A percentile compares a stretch with the other conserved stretches of the same genome.
phyloP scores from a whole-genome alignment of 2,329 filamentous ascomycete species.

The Colletotrichum tanaceti region DNA sequence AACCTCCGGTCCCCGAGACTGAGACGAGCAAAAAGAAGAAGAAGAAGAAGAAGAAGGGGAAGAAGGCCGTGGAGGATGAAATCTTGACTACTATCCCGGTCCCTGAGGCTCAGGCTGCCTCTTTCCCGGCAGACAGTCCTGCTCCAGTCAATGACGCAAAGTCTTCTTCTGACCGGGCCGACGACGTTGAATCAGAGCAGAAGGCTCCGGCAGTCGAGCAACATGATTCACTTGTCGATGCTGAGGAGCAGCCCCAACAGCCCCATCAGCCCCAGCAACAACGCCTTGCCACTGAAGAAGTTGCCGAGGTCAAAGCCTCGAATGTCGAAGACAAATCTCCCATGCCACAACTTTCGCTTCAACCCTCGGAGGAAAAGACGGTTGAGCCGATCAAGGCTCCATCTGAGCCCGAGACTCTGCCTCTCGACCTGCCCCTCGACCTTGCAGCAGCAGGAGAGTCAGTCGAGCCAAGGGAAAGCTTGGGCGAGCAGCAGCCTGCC shows the following conservation, averaged over 20 bases:
- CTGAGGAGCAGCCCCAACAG: too few species aligned
- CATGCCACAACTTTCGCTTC: neutral
- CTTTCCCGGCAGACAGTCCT: neutral
- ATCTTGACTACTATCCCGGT: neutral
- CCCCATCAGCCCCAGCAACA: neutral
- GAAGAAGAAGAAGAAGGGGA: constrained; percentile 53
- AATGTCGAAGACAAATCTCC: neutral
- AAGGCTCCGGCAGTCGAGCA: constrained; percentile 4
- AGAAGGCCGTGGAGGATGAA: constrained; percentile 24
- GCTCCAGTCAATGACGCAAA: neutral
- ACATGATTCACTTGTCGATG: neutral
- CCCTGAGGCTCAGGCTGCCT: neutral
- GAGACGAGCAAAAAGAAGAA: constrained; percentile 53
- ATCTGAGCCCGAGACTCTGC: neutral
- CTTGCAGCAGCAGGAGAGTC: neutral
- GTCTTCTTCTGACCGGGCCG: neutral
- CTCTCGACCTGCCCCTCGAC: neutral
- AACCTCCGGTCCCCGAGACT: constrained; percentile 25
- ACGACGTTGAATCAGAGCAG: neutral
- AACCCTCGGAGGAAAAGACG: neutral
- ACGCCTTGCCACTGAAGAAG: neutral
- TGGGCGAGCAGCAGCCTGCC: constrained; percentile 1
- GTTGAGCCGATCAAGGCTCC: neutral
- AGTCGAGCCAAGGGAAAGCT: neutral
- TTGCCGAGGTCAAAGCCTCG: neutral